These are phyloP conservation scores for Venturia nashicola DNA, from an alignment of 2,329 filamentous ascomycete genomes.

Conservation along the genomic window DNA sequence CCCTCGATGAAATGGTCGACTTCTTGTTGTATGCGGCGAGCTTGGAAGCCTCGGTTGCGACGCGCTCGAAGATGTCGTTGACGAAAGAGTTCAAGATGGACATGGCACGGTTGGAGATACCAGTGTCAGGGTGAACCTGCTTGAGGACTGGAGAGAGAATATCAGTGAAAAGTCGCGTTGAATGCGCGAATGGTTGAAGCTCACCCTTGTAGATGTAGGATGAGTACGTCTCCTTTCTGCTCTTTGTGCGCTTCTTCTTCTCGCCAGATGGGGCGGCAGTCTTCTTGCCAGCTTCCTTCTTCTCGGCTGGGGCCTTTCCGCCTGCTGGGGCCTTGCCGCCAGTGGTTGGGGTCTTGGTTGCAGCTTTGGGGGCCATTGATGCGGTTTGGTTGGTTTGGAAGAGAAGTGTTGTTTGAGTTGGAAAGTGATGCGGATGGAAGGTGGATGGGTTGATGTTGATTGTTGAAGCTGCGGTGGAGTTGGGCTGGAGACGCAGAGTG, in stretches of 20 bases:
- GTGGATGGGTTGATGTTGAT: conserved; percentile 15
- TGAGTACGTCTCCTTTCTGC: conserved; percentile 99
- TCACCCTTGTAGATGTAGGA: conserved; percentile 99
- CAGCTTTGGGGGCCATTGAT: conserved; percentile 93
- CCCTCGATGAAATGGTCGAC: conserved; percentile 97
- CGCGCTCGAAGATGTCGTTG: conserved; percentile 99
- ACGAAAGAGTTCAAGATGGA: conserved; percentile 99
- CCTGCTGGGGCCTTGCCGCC: conserved; percentile 81
- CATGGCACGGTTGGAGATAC: conserved; percentile 99
- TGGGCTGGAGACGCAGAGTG: conserved; percentile 24
- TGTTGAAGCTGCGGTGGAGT: conserved; percentile 14
- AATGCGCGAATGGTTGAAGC: conserved; percentile 20
- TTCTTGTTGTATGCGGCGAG: conserved; percentile 99
- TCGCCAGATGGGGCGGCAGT: conserved; percentile 82
- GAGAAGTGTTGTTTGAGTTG: conserved; percentile 17
- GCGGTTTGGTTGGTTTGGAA: conserved; percentile 18
- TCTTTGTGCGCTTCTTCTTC: conserved; percentile 99
- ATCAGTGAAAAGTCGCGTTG: conserved; percentile 5
- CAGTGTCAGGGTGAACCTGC: conserved; percentile 99
- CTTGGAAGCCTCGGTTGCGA: conserved; percentile 97
- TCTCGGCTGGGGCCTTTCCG: conserved; percentile 73
- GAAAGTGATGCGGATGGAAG: conserved; percentile 17
- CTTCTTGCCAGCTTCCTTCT: conserved; percentile 99
- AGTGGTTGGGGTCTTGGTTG: conserved; percentile 91
- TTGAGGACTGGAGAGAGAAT: conserved; percentile 64